Evolutionary conservation across 2,329 filamentous ascomycete species (phyloP).

Genomic region (Penicillium sumatraense): DNA sequence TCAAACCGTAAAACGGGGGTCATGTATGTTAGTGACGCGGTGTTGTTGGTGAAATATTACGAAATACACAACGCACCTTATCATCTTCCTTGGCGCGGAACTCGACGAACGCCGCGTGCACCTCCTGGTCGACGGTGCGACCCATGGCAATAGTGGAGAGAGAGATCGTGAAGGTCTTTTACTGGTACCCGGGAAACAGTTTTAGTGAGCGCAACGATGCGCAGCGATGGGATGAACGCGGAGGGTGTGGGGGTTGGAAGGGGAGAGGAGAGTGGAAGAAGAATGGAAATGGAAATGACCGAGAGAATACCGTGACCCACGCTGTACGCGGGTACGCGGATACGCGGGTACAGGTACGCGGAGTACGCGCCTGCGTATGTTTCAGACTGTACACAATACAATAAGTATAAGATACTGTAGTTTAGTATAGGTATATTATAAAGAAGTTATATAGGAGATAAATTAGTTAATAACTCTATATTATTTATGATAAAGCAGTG

Average conservation of each 20-base stretch:
- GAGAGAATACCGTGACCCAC: neutral
- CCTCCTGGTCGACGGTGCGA: conserved; percentile 57
- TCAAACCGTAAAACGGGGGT: conserved; percentile 25
- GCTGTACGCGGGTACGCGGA: neutral
- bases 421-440: no score
- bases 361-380: neutral
- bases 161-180: conserved; percentile 12
- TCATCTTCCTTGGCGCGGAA: conserved; percentile 59
- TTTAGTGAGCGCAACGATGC: conserved; percentile 9
- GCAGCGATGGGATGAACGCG: conserved; percentile 20
- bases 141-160: conserved; percentile 47
- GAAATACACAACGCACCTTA: conserved; percentile 45
- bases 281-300: conserved; percentile 1
- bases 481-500: no score
- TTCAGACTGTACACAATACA: conserved; percentile 4
- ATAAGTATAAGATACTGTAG: neutral
- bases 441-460: no score
- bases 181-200: neutral
- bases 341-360: neutral
- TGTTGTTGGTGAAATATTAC: conserved; percentile 45
- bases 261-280: conserved; percentile 7
- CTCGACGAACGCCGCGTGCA: conserved; percentile 58
- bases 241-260: conserved; percentile 1
- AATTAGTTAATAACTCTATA: no score
- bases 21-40: conserved; percentile 42